Conservation (phyloP, 371 early-diverging fungal species). For the Syncephalastrum racemosum region DNA sequence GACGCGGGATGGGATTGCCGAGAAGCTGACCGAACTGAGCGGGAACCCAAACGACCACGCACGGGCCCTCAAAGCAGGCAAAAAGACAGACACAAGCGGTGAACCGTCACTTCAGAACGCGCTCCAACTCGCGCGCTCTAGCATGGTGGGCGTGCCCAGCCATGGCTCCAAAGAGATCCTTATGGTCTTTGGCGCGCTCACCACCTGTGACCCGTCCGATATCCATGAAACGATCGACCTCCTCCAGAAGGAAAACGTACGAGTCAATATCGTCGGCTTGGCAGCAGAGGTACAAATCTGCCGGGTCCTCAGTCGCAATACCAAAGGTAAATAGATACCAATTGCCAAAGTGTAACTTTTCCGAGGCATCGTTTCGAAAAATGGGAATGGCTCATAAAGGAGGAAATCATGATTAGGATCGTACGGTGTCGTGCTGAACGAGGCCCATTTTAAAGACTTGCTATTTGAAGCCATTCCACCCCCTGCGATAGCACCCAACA, state of each 20-base stretch:
- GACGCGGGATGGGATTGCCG: slow-evolving; percentile 86
- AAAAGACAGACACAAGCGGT: slow-evolving; percentile 77
- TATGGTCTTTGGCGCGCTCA: slow-evolving; percentile 81
- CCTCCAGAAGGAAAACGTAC: slow-evolving; percentile 67
- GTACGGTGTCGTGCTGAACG: slow-evolving; percentile 86
- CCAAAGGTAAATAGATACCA: slow-evolving; percentile 83
- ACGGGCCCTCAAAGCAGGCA: slow-evolving; percentile 60
- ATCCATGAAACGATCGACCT: slow-evolving; percentile 79
- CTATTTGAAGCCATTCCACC: slow-evolving; percentile 82
- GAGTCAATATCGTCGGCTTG: slow-evolving; percentile 84
- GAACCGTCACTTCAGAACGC: slow-evolving; percentile 94
- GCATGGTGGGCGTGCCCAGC: slow-evolving; percentile 78
- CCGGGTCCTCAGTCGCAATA: slow-evolving; percentile 67
- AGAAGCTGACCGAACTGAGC: slow-evolving; percentile 81
- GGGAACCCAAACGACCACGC: slow-evolving; percentile 83
- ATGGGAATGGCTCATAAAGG: not conserved
- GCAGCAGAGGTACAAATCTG: slow-evolving; percentile 92
- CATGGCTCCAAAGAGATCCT: slow-evolving; percentile 92
- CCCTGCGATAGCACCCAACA: slow-evolving; percentile 70
- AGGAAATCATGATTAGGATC: slow-evolving; percentile 47
- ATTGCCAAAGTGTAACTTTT: no score
- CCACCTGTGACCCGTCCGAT: slow-evolving; percentile 92
- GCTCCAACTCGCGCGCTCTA: slow-evolving; percentile 74
- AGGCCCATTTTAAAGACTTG: slow-evolving; percentile 76
- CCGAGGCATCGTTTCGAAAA: not conserved